Conservation (phyloP, 2,329 filamentous ascomycete genomes). For the Microcera coccophila region DNA sequence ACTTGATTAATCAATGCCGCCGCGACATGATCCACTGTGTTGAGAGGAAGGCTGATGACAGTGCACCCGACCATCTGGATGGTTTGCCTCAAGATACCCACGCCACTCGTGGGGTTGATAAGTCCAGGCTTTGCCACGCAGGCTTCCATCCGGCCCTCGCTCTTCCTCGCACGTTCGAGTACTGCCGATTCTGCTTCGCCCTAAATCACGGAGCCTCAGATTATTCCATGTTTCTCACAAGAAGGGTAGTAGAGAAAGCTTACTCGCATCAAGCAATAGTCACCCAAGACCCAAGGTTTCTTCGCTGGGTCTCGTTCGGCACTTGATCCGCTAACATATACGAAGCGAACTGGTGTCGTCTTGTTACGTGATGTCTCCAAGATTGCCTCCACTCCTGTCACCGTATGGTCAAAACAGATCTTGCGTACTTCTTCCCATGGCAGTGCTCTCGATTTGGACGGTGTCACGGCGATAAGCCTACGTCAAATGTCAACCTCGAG, state of each 20-base stretch:
- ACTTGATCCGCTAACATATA: slow-evolving; percentile 47
- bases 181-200: slow-evolving; percentile 45
- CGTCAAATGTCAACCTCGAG: neutral
- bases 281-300: slow-evolving; percentile 33
- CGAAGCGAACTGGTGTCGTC: slow-evolving; percentile 40
- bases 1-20: slow-evolving; percentile 44
- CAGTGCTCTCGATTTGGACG: slow-evolving; percentile 28
- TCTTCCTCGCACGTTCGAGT: slow-evolving; percentile 38
- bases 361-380: slow-evolving; percentile 21
- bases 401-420: slow-evolving; percentile 37
- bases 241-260: slow-evolving; percentile 8
- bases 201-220: slow-evolving; percentile 31
- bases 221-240: neutral
- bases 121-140: slow-evolving; percentile 42
- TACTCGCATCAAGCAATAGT: slow-evolving; percentile 48
- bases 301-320: slow-evolving; percentile 44
- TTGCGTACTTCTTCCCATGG: slow-evolving; percentile 35
- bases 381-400: slow-evolving; percentile 34
- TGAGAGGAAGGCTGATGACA: slow-evolving; percentile 30
- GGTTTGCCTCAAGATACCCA: too few relatives aligned
- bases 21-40: slow-evolving; percentile 36
- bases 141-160: slow-evolving; percentile 36
- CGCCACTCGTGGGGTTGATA: slow-evolving; percentile 31
- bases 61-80: slow-evolving; percentile 1
- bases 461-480: slow-evolving; percentile 40